Conservation (phyloP, 208 protist genomes). For the Crithidia acanthocephali region DNA sequence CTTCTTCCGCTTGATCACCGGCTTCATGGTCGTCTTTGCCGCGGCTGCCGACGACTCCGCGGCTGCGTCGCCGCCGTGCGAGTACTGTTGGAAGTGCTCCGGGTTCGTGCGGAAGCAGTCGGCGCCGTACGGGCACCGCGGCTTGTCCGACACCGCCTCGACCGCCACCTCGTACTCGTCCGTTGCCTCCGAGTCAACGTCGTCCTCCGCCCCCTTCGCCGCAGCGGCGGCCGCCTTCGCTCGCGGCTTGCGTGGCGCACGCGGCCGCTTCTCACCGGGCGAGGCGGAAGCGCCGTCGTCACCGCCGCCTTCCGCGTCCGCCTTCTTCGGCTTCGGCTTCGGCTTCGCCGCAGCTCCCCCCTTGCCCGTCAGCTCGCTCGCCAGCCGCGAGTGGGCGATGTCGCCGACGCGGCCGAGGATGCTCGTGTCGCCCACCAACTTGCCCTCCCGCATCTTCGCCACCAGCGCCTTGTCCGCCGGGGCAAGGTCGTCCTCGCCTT, state of each 20-base stretch:
- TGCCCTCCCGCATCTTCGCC: conserved; percentile 62
- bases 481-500: conserved; percentile 69
- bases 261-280: conserved; percentile 20
- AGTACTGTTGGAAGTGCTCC: conserved; percentile 70
- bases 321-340: conserved; percentile 25
- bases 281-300: neutral
- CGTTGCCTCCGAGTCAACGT: conserved; percentile 65
- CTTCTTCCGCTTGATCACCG: conserved; percentile 35
- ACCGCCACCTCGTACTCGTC: conserved; percentile 78
- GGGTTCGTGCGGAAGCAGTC: conserved; percentile 72
- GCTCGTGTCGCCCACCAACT: conserved; percentile 46
- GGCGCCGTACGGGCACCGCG: conserved; percentile 66
- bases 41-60: neutral
- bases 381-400: conserved; percentile 56
- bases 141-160: conserved; percentile 37
- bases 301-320: conserved; percentile 4
- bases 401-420: conserved; percentile 75
- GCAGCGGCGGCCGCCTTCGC: conserved; percentile 1
- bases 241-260: conserved; percentile 21
- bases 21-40: conserved; percentile 5
- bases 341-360: conserved; percentile 25
- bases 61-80: conserved; percentile 33
- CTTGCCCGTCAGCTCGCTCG: conserved; percentile 28
- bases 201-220: conserved; percentile 26
- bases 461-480: conserved; percentile 58